Evolutionary conservation across 257 asterid species (phyloP), one percentile per base, ranked within the genome.

Genomic region (Anisodus tanguticus): DNA sequence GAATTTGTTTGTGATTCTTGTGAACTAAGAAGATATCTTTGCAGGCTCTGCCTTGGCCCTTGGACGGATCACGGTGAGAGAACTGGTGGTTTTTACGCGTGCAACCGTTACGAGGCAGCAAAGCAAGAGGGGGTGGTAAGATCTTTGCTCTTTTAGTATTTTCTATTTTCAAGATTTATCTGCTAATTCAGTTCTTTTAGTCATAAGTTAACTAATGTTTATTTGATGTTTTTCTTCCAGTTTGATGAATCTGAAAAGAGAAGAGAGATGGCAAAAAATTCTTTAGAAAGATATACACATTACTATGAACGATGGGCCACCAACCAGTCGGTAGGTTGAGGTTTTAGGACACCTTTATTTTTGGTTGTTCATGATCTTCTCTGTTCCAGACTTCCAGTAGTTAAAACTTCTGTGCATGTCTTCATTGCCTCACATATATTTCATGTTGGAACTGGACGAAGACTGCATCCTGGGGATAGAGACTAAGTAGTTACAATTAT

Each of bases 221-320:
- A 87, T 79, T 76, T 69, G 85, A 22, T 67, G 69, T 87, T 63
- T 89, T 87, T 74, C 74, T 69, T 88, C 80, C 91, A 94, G 99
- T 92, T 87, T 87, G 97, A 95, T 89, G 99, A 94, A 80, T 79
- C 97, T 88, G 99, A 95, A 87, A 94, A 93, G 86, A 92, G 99
- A 81, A 92, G 97, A 91, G 99, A 95, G 93, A 95, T 95, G 99
- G 99, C 99, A 45, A 95, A 95, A 87, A 95, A 94, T 85, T 95
- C 99, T 45, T 89, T 95, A 84, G 99, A 95, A 87, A 92, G 98
- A 91, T 95, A 95, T 68, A 95, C 98, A 55, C 99, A 95, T 91
- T 95, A 94, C 88, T 95, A 95, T 51, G 99, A 95, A 82, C 92
- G 99, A 91, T 95, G 99, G 99, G 98, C 98, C 60, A 95, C 98